Evolutionary conservation across 225 moss, liverwort and hornwort genomes (phyloP).

Genomic region (Pseudisothecium myosuroides): DNA sequence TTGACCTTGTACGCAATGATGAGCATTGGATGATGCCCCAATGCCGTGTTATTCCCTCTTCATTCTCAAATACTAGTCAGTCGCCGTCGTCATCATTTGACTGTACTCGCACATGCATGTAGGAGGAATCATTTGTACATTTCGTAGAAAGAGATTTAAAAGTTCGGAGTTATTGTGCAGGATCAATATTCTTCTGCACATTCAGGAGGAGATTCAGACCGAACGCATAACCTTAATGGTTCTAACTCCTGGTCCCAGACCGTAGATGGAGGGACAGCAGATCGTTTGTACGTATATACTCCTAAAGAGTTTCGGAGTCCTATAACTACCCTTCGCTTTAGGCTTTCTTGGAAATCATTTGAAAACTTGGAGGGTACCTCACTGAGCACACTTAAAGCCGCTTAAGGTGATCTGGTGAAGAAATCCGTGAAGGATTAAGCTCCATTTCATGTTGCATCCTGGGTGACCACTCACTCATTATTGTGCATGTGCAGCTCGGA

Average conservation of each 20-base stretch:
- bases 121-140: not conserved
- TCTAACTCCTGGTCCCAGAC: slow-evolving; percentile 15
- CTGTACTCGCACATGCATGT: not conserved
- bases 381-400: not conserved
- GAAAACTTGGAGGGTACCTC: not conserved
- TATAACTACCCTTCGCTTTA: not conserved
- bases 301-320: not conserved
- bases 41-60: not conserved
- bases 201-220: not conserved
- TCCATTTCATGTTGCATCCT: not conserved
- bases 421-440: not conserved
- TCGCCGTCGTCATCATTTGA: not conserved
- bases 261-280: not conserved
- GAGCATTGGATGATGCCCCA: not conserved
- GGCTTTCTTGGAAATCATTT: not conserved
- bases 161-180: slow-evolving; percentile 2
- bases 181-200: not conserved
- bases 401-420: not conserved
- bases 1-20: not conserved
- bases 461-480: not conserved
- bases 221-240: not conserved
- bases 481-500: slow-evolving; percentile 13
- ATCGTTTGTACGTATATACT: slow-evolving; percentile 9
- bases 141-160: not conserved
- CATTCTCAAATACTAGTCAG: not conserved